Evolutionary conservation across 352 stramenopile species (phyloP).

Genomic region (Phytophthora megakarya): DNA sequence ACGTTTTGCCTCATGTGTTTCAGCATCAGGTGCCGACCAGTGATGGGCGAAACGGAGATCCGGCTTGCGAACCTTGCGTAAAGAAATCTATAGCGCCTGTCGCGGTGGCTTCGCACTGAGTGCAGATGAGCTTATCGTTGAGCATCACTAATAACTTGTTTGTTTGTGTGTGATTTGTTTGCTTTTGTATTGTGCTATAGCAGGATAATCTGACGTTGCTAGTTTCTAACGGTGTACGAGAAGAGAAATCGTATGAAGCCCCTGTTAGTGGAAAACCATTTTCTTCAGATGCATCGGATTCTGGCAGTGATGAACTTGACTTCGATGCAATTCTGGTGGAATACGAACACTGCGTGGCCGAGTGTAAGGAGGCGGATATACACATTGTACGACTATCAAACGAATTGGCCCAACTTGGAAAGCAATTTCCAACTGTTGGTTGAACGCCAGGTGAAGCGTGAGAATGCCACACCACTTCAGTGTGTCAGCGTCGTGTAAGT

Average conservation of each 20-base stretch:
- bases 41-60: conserved; percentile 34
- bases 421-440: conserved; percentile 15
- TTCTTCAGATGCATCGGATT: conserved; percentile 1
- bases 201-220: conserved; percentile 15
- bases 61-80: conserved; percentile 34
- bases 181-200: conserved; percentile 22
- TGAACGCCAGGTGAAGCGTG: conserved; percentile 12
- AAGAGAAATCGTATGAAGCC: not conserved
- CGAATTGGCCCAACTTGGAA: conserved; percentile 40
- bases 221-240: conserved; percentile 1
- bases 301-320: conserved; percentile 16
- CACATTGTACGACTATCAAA: conserved; percentile 33
- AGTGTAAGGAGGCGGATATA: conserved; percentile 34
- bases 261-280: conserved; percentile 2
- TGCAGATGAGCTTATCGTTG: conserved; percentile 31
- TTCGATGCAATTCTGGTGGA: conserved; percentile 36
- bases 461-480: conserved; percentile 2
- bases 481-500: conserved; percentile 22
- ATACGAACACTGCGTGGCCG: conserved; percentile 35
- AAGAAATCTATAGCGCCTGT: conserved; percentile 45
- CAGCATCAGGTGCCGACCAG: conserved; percentile 33
- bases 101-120: conserved; percentile 25
- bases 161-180: conserved; percentile 39
- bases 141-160: conserved; percentile 37
- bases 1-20: conserved; percentile 27